These are phyloP conservation scores for Panicum hallii DNA, from an alignment of 202 grass and related monocot species.

Conservation along the genomic window DNA sequence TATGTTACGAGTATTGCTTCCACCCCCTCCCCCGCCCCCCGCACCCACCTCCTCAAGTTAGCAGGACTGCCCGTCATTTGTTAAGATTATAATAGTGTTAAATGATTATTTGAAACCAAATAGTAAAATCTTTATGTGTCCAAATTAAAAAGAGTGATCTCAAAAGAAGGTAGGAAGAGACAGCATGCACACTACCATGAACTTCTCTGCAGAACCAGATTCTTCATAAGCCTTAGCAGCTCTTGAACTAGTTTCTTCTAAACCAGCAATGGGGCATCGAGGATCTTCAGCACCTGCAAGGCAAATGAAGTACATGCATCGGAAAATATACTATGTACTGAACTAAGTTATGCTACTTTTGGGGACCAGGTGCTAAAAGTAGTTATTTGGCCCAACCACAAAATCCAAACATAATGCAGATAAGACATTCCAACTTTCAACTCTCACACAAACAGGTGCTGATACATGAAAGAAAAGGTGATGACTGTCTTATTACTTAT, in stretches of 20 bases:
- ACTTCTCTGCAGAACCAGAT: slow-evolving; percentile 56
- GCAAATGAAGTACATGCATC: slow-evolving; percentile 39
- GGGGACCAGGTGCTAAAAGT: neutral
- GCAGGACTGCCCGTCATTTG: neutral
- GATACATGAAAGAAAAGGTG: neutral
- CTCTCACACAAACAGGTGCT: slow-evolving; percentile 8
- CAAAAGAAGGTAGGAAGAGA: neutral
- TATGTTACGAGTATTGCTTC: neutral
- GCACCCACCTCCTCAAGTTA: neutral
- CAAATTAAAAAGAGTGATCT: neutral
- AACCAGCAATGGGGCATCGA: slow-evolving; percentile 74
- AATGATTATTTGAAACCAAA: slow-evolving; percentile 9
- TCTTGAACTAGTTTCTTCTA: slow-evolving; percentile 52
- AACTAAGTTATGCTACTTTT: neutral
- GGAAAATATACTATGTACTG: neutral
- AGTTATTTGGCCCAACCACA: neutral
- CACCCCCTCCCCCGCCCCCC: neutral
- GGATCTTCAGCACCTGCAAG: slow-evolving; percentile 69
- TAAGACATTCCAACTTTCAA: slow-evolving; percentile 11
- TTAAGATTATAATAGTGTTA: neutral
- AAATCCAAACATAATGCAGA: slow-evolving; percentile 14
- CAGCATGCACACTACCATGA: slow-evolving; percentile 56
- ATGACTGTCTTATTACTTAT: slow-evolving; percentile 2
- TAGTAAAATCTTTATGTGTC: neutral
- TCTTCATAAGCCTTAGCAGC: slow-evolving; percentile 53